phyloP scores from a whole-genome alignment of 768 basidiomycete genomes.

The Phanerodontia chrysosporium region DNA sequence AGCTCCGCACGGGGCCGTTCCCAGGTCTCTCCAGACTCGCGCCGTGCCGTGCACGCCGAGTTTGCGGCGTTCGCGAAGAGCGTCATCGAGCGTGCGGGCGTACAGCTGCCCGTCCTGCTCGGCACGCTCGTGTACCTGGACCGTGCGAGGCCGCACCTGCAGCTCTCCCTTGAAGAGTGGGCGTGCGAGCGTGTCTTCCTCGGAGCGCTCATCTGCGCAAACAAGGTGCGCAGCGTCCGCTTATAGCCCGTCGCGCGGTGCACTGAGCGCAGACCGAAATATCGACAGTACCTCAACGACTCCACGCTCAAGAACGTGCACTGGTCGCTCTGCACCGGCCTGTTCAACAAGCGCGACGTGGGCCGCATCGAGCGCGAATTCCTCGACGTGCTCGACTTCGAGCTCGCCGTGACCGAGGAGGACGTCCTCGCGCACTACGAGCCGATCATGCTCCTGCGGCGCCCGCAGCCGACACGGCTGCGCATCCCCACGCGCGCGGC shows the following conservation, averaged over 20 bases:
- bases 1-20: slow-evolving; percentile 49
- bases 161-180: slow-evolving; percentile 80
- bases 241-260: not conserved
- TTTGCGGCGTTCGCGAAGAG: slow-evolving; percentile 62
- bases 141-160: slow-evolving; percentile 72
- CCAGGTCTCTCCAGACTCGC: slow-evolving; percentile 21
- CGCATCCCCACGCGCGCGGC: slow-evolving; percentile 13
- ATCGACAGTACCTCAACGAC: slow-evolving; percentile 75
- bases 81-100: slow-evolving; percentile 69
- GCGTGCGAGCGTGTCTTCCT: slow-evolving; percentile 89
- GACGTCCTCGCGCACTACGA: slow-evolving; percentile 52
- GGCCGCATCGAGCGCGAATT: slow-evolving; percentile 82
- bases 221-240: slow-evolving; percentile 50
- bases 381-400: slow-evolving; percentile 75
- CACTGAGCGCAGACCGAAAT: not conserved
- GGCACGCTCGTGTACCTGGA: slow-evolving; percentile 73
- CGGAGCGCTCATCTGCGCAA: slow-evolving; percentile 79
- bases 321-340: slow-evolving; percentile 81
- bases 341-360: slow-evolving; percentile 77
- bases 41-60: slow-evolving; percentile 47
- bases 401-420: slow-evolving; percentile 59
- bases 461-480: slow-evolving; percentile 26
- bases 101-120: slow-evolving; percentile 64
- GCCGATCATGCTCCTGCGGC: slow-evolving; percentile 26
- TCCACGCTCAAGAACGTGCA: slow-evolving; percentile 88